Base-by-base conservation (phyloP, 2,329 filamentous ascomycete species). In the Leptographium wingfieldii region DNA sequence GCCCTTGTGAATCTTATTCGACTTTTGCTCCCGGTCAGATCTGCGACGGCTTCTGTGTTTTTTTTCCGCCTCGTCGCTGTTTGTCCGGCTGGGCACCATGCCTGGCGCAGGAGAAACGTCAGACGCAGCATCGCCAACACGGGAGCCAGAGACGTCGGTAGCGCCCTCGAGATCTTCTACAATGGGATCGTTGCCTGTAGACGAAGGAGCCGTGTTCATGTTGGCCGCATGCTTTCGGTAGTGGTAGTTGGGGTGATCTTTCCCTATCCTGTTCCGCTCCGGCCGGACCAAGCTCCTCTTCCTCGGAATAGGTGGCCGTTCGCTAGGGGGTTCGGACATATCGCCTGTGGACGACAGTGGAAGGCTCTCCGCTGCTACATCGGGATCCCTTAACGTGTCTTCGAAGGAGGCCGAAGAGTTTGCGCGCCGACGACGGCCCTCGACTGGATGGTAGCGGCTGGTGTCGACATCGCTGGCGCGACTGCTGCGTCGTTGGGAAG, bases 191-290 rank as follows among this genome's bases (percentile, higher is more conserved):
- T 95, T 88, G 62, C 94, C 94, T 0, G 94, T 97, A 7, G 90
- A 88, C 0, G 94, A 97, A 0, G 95, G 94, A 65, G 90, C 79
- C 5, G 91, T 87, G 59, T 86, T 81, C 91, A 99, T 96, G 65
- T 92, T 88, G 67, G 91, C 88, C 11, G 95, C 91, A 81, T 96
- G 92, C 71, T 95, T 88, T 66, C 90, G 85, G 73, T 99, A 99
- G 74, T 96, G 83, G 70, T 96, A 99, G 72, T 97, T 95, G 16
- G 92, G 91, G 70, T 97, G 91, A 66, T 92, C 88, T 64, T 81
- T 85, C 66, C 92, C 88, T 66, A 95, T 90, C 66, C 88, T 84
- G 68, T 87, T 87, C 65, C 94, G 84, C 74, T 99, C 94, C 0
- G 94, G 94, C 63, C 88, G 82, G 69, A 99, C 86, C 64, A 99